phyloP scores from a whole-genome alignment of 495 filamentous ascomycete genomes.

The Bryoglossum gracile region DNA sequence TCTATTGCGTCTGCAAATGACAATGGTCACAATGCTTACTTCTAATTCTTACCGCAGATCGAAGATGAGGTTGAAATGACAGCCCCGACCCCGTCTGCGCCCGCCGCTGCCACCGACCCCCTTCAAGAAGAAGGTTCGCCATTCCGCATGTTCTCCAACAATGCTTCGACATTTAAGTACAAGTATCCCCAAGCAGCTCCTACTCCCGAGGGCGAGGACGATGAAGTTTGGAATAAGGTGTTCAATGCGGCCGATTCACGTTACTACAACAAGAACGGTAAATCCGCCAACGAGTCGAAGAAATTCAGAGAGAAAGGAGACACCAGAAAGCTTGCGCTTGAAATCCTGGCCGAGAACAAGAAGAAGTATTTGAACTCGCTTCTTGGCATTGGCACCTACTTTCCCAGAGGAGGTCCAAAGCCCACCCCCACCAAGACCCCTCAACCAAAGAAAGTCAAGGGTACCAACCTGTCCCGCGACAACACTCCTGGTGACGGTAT shows the following conservation, averaged over 20 bases:
- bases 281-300: constrained; percentile 15
- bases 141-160: constrained; percentile 7
- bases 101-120: too few species aligned
- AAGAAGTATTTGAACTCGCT: neutral
- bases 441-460: constrained; percentile 2
- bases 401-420: neutral
- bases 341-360: constrained; percentile 18
- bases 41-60: too few species aligned
- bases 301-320: constrained; percentile 17
- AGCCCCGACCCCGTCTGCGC: too few species aligned
- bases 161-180: constrained; percentile 18
- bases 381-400: neutral
- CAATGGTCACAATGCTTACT: too few species aligned
- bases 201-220: constrained; percentile 20
- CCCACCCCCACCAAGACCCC: constrained; percentile 1
- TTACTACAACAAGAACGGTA: constrained; percentile 19
- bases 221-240: constrained; percentile 20
- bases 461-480: constrained; percentile 16
- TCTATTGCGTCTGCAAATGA: too few species aligned
- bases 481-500: constrained; percentile 10
- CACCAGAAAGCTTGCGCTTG: constrained; percentile 13
- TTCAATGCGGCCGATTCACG: constrained; percentile 23
- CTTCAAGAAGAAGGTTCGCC: neutral
- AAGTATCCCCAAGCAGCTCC: constrained; percentile 22
- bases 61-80: too few species aligned